These are phyloP conservation scores for Piper betle DNA, from an alignment of 164 flowering plant genomes.

Conservation along the genomic window DNA sequence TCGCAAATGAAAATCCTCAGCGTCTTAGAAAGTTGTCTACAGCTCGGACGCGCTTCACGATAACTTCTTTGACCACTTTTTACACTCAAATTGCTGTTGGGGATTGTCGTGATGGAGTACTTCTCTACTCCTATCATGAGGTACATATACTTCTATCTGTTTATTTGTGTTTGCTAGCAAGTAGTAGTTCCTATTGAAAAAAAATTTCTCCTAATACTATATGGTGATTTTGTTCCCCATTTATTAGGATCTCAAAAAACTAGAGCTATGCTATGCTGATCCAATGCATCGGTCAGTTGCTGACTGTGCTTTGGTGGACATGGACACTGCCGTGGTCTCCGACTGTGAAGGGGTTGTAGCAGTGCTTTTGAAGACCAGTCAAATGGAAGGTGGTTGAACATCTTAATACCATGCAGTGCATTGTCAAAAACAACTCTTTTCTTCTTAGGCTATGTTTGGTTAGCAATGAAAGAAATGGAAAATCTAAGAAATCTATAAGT, in stretches of 20 bases:
- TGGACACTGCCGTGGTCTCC: slow-evolving; percentile 74
- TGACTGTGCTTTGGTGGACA: slow-evolving; percentile 74
- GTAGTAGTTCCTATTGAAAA: background rate
- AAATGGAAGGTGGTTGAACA: slow-evolving; percentile 36
- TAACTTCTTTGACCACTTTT: slow-evolving; percentile 56
- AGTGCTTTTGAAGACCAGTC: slow-evolving; percentile 45
- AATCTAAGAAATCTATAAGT: too few species aligned
- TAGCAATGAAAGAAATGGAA: too few species aligned
- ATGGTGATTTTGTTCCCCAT: background rate
- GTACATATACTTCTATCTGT: slow-evolving; percentile 13
- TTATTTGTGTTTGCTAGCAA: too few species aligned
- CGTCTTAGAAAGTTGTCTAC: slow-evolving; percentile 53
- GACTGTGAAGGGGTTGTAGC: slow-evolving; percentile 82
- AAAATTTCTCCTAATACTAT: too few species aligned
- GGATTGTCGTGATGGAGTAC: slow-evolving; percentile 96
- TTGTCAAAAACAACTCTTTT: background rate
- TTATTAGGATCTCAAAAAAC: slow-evolving; percentile 49
- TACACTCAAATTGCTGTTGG: slow-evolving; percentile 87
- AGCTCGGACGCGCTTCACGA: slow-evolving; percentile 70
- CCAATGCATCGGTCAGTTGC: slow-evolving; percentile 87
- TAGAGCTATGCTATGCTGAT: slow-evolving; percentile 75
- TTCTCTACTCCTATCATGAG: slow-evolving; percentile 80
- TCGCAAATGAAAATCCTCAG: slow-evolving; percentile 58
- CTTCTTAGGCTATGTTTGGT: background rate
- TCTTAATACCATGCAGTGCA: background rate